Evolutionary conservation across 441 rosid species (phyloP), one percentile per base, ranked within the genome.

Genomic region (Theobroma grandiflorum): DNA sequence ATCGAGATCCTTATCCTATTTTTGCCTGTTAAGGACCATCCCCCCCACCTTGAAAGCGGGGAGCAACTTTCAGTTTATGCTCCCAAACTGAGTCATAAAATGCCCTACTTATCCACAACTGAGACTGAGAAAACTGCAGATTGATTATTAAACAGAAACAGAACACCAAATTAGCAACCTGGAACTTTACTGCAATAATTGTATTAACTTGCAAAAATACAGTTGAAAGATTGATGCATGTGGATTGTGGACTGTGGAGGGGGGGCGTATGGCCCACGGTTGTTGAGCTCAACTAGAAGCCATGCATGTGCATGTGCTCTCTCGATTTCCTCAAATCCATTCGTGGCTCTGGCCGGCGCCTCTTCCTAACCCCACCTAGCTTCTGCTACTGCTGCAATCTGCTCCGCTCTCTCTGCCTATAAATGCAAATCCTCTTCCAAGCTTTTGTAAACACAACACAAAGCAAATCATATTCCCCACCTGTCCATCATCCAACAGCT

Each of bases 231-330:
- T 40, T 62, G 50, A 57, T 58, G 74, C 82, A 70, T 75, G 80
- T 78, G 84, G 45, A 43, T 42, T 55, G 8, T 66, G 81, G 69
- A 69, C 81, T 83, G 64, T 74, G 31, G 31, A 2, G 37, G 50
- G 0, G 38, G 10, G n/a, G 43, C 20, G 63, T 37, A 45, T 26
- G 31, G 31, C 31, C 31, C 31, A 53, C 79, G 66, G 81, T 79
- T 77, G 85, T 79, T 69, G 57, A 75, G 43, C 75, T 9, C 72
- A 40, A 40, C 72, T 8, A 76, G 75, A 72, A 76, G 61, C 33
- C 55, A 69, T 43, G 67, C 49, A 33, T 50, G 62, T 53, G 78
- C 84, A 78, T 77, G 78, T 78, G 80, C 82, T 12, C 33, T 58
- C 61, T 74, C 62, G 53, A 47, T 78, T 65, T 78, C 38, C 52